Evolutionary conservation across 768 basidiomycete genomes (phyloP).

Genomic region (Rhodotorula graminis): DNA sequence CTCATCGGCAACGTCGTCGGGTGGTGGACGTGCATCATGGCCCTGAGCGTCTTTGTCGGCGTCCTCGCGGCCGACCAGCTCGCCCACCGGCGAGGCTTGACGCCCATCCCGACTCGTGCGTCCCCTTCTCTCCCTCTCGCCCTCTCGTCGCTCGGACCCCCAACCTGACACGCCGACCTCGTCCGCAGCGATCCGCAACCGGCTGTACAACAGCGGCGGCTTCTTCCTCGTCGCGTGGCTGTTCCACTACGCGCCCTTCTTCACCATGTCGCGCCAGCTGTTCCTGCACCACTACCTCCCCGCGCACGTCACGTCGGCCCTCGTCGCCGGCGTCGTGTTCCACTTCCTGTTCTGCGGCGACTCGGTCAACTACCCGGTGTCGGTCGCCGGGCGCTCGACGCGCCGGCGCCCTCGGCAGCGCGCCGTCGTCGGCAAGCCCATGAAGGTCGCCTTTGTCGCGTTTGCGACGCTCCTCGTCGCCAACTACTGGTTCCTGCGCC

Average conservation of each 20-base stretch:
- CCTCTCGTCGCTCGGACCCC: not conserved
- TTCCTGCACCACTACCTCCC: conserved; percentile 93
- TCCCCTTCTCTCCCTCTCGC: conserved; percentile 32
- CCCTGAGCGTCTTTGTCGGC: conserved; percentile 80
- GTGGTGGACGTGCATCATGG: conserved; percentile 89
- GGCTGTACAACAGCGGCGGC: conserved; percentile 89
- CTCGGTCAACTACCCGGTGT: conserved; percentile 42
- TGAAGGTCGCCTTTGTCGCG: conserved; percentile 58
- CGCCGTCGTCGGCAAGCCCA: conserved; percentile 59
- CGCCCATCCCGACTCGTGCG: conserved; percentile 83
- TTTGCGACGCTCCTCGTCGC: conserved; percentile 57
- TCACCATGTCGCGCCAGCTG: conserved; percentile 91
- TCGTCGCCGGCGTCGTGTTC: conserved; percentile 86
- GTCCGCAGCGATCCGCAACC: conserved; percentile 73
- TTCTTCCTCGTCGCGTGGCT: conserved; percentile 94
- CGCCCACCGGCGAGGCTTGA: conserved; percentile 74
- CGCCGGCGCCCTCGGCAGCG: conserved; percentile 52
- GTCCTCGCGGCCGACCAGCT: conserved; percentile 84
- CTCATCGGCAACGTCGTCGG: conserved; percentile 88
- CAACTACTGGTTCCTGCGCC: conserved; percentile 62
- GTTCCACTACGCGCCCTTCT: conserved; percentile 95
- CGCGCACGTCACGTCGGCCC: conserved; percentile 76
- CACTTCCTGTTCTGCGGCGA: conserved; percentile 50
- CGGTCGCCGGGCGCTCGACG: conserved; percentile 35
- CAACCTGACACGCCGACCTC: not conserved